These are phyloP conservation scores for Daldinia bambusicola DNA, from an alignment of 495 filamentous ascomycete species.

Conservation along the genomic window DNA sequence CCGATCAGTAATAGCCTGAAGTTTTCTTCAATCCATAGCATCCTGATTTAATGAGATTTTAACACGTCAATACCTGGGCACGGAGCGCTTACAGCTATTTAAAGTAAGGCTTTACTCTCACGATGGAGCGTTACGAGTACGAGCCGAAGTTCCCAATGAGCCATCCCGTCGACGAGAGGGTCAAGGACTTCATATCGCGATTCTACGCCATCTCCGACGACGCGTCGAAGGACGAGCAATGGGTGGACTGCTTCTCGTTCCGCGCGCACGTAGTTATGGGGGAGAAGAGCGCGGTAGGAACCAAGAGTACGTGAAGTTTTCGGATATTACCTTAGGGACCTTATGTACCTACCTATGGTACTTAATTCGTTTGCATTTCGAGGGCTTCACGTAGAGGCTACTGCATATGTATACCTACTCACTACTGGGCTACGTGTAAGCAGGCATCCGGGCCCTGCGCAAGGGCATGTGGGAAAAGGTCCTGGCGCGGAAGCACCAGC, in stretches of 20 bases:
- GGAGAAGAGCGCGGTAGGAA: slow-evolving; percentile 43
- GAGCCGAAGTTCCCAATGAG: slow-evolving; percentile 46
- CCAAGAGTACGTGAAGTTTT: slow-evolving; percentile 40
- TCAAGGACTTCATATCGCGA: slow-evolving; percentile 48
- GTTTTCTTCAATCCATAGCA: background rate
- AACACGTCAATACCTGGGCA: background rate
- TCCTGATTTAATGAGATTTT: background rate
- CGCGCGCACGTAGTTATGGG: slow-evolving; percentile 51
- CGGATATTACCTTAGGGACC: too few relatives aligned
- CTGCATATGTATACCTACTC: too few relatives aligned
- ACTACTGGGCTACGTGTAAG: too few relatives aligned
- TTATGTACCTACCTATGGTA: too few relatives aligned
- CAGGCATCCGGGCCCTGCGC: slow-evolving; percentile 41
- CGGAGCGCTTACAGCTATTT: background rate
- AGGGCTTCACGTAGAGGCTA: too few relatives aligned
- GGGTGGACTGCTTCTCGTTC: slow-evolving; percentile 51
- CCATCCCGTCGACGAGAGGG: slow-evolving; percentile 26
- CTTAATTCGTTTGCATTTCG: too few relatives aligned
- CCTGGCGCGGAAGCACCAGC: slow-evolving; percentile 44
- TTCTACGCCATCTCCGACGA: slow-evolving; percentile 56
- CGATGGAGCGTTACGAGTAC: slow-evolving; percentile 34
- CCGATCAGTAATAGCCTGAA: background rate
- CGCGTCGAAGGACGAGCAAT: slow-evolving; percentile 49
- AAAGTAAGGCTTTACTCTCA: background rate
- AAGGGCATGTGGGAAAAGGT: slow-evolving; percentile 47